Evolutionary conservation across 2,329 filamentous ascomycete genomes (phyloP).

Genomic region (Alternaria infectoria): DNA sequence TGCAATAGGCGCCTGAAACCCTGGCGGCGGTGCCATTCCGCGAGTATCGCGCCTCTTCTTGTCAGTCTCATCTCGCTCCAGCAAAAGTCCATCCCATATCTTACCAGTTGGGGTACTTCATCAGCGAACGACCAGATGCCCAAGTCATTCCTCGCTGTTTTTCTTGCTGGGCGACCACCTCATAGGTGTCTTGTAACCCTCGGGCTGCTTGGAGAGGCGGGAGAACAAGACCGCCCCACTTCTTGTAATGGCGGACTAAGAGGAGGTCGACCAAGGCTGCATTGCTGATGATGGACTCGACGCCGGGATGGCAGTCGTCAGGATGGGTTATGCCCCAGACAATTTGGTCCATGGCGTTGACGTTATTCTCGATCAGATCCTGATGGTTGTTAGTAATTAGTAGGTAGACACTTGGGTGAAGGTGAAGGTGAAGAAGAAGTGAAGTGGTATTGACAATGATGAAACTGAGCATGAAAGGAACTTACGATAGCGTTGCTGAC

Average conservation of each 20-base stretch:
- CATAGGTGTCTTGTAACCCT: neutral
- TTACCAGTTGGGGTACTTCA: slow-evolving; percentile 12
- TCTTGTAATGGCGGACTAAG: slow-evolving; percentile 16
- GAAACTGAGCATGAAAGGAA: neutral
- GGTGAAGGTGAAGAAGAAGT: neutral
- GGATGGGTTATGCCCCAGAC: slow-evolving; percentile 11
- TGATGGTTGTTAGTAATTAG: neutral
- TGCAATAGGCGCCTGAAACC: neutral
- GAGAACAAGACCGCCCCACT: slow-evolving; percentile 14
- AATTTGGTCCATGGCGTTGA: slow-evolving; percentile 10
- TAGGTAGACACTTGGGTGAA: neutral
- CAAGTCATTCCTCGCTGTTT: neutral
- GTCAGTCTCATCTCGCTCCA: neutral
- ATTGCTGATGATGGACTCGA: slow-evolving; percentile 1
- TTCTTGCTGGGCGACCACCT: neutral
- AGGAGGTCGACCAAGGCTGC: slow-evolving; percentile 8
- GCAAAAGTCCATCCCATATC: neutral
- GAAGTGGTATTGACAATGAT: neutral
- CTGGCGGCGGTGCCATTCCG: neutral
- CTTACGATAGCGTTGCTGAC: neutral
- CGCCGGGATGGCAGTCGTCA: neutral
- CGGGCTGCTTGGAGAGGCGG: slow-evolving; percentile 7
- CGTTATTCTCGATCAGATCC: neutral
- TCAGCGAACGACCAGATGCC: neutral
- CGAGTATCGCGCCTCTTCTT: neutral